Conservation (phyloP, 2,329 filamentous ascomycete genomes). For the Colletotrichum sp. region DNA sequence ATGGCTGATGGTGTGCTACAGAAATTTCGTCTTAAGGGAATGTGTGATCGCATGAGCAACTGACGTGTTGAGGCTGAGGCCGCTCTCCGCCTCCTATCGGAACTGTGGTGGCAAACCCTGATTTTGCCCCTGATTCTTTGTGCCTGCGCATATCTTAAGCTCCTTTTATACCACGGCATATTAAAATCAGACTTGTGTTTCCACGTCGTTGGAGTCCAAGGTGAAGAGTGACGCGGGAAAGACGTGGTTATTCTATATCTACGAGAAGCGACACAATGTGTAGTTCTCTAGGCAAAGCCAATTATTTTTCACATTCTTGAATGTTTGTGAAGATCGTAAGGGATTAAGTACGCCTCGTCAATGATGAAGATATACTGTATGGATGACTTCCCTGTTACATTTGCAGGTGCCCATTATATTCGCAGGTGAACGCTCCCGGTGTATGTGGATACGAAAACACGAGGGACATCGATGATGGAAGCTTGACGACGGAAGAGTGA, state of each 20-base stretch:
- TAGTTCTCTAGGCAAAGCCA: too few relatives aligned
- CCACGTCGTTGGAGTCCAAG: neutral
- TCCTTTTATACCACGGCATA: rapidly evolving
- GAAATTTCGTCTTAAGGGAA: too few relatives aligned
- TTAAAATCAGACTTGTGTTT: rapidly evolving
- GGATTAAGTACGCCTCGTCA: neutral
- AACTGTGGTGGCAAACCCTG: neutral
- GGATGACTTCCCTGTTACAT: rapidly evolving
- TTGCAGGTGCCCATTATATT: rapidly evolving
- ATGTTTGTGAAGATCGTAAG: too few relatives aligned
- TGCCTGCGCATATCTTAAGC: neutral
- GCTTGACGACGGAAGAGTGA: rapidly evolving
- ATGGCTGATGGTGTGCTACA: too few relatives aligned
- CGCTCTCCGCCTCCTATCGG: neutral
- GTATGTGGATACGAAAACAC: neutral
- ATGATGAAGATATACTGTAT: rapidly evolving
- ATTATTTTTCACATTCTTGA: too few relatives aligned
- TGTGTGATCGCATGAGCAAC: neutral
- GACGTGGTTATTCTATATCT: neutral
- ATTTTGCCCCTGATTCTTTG: neutral
- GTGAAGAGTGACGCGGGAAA: neutral
- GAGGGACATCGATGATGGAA: neutral
- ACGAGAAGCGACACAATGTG: rapidly evolving
- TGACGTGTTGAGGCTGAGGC: neutral
- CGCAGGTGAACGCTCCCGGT: neutral